A percentile compares a stretch with the other conserved stretches of the same genome.
Evolutionary conservation across 2,329 filamentous ascomycete species (phyloP).

Genomic region (Hymenoscyphus scutula): DNA sequence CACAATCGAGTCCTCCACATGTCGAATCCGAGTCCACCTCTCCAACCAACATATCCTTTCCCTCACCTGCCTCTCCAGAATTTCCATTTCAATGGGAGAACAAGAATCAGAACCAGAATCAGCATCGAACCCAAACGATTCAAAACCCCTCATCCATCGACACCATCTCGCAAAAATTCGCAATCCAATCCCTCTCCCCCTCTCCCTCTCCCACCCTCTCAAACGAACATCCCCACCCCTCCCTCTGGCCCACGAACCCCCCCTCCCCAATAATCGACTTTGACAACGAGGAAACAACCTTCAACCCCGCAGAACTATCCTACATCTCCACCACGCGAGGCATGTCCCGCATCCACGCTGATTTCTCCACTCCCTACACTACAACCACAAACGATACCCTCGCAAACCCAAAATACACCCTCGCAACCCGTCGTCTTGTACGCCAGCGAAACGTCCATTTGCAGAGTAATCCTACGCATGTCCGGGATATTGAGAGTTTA

Average conservation of each 20-base stretch:
- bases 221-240: conserved; percentile 16
- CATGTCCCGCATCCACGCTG: conserved; percentile 15
- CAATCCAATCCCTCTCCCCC: conserved; percentile 8
- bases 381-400: conserved; percentile 12
- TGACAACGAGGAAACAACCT: conserved; percentile 6
- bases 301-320: conserved; percentile 15
- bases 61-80: conserved; percentile 17
- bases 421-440: conserved; percentile 24
- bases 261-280: conserved; percentile 19
- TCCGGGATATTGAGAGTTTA: conserved; percentile 27
- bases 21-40: conserved; percentile 20
- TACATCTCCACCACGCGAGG: conserved; percentile 19
- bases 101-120: background rate
- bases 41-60: conserved; percentile 28
- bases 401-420: conserved; percentile 12
- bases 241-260: too few species aligned
- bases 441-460: conserved; percentile 30
- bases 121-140: conserved; percentile 4
- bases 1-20: conserved; percentile 16
- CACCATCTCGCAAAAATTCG: conserved; percentile 16
- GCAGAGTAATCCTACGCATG: conserved; percentile 23
- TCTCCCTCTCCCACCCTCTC: background rate
- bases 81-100: background rate
- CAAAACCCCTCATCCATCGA: too few species aligned
- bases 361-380: conserved; percentile 14